Evolutionary conservation across 345 rosid species (phyloP).

Genomic region (Aquilaria yunnanensis): DNA sequence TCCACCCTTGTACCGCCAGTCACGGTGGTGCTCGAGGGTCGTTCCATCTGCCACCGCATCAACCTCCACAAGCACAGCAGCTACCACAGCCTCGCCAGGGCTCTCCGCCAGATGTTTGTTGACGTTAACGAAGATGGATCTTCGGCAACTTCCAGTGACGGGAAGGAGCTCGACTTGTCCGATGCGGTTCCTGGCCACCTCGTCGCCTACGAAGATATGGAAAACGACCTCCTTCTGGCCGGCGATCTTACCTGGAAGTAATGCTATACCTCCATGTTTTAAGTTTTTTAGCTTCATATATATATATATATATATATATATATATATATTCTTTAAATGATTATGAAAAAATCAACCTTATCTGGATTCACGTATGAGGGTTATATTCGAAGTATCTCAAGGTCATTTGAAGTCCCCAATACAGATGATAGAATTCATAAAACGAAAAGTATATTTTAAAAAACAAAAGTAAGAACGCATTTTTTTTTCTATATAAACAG

Average conservation of each 20-base stretch:
- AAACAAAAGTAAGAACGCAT: too few relatives aligned
- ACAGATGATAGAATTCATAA: too few relatives aligned
- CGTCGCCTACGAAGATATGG: constrained; percentile 85
- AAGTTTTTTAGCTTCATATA: too few relatives aligned
- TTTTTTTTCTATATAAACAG: too few relatives aligned
- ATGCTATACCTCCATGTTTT: background rate
- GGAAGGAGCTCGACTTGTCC: constrained; percentile 50
- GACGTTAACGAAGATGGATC: constrained; percentile 26
- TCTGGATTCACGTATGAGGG: too few relatives aligned
- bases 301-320: too few relatives aligned
- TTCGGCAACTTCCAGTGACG: constrained; percentile 8
- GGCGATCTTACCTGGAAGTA: constrained; percentile 96
- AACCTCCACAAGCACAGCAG: constrained; percentile 69
- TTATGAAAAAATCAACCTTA: too few relatives aligned
- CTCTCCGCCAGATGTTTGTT: constrained; percentile 77
- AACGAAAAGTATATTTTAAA: too few relatives aligned
- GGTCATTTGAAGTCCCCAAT: too few relatives aligned
- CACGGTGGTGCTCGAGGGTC: constrained; percentile 82
- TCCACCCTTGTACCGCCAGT: constrained; percentile 70
- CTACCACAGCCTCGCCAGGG: constrained; percentile 75
- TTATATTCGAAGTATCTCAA: too few relatives aligned
- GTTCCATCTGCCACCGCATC: constrained; percentile 85
- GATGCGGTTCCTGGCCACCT: constrained; percentile 83
- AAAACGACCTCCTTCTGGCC: constrained; percentile 88
- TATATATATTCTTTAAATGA: too few relatives aligned